Base-by-base conservation (phyloP, 371 early-diverging fungal genomes). In the Chytridium lagenaria region DNA sequence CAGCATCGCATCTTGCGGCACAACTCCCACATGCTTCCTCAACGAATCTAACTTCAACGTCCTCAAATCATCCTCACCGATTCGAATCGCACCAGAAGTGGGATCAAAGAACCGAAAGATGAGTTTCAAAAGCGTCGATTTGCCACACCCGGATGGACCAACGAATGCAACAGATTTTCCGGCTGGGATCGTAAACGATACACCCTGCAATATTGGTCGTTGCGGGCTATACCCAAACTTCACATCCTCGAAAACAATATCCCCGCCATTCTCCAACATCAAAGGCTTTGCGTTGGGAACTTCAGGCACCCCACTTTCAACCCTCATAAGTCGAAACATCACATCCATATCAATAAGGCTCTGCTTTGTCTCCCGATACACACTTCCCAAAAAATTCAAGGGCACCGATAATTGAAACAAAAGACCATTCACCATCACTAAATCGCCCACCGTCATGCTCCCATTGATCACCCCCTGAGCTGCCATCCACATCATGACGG, bases 401-500 rank as follows among this genome's bases (percentile, higher is more conserved):
- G 98, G 98, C 81, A 96, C 85, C 0, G 95, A 77, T n/a, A 83
- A 77, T 70, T 83, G 83, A 65, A 98, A 97, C 26, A 98, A 92
- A 28, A 97, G 89, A 26, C 96, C 95, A 73, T 97, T 97, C 69
- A 98, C 90, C 95, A 98, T 93, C 28, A 98, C 98, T 0, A 98
- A 87, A 80, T 98, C 98, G 51, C 98, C 98, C 16, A 98, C 92
- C 0, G 95, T 96, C 89, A 96, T 86, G 0, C 90, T 84, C 33
- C 95, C 95, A 19, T 84, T 78, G 15, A 93, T 76, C 0, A 97
- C 92, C 30, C 96, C 96, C 57, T 94, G 87, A 0, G 93, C 90
- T 0, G 96, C 95, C 83, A 98, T 84, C 76, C 91, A 93, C 97
- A 97, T 97, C 93, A 96, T 95, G 30, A 83, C 74, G 0, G 96